Base-by-base conservation (phyloP, 768 basidiomycete genomes). In the Podaxis sp. region DNA sequence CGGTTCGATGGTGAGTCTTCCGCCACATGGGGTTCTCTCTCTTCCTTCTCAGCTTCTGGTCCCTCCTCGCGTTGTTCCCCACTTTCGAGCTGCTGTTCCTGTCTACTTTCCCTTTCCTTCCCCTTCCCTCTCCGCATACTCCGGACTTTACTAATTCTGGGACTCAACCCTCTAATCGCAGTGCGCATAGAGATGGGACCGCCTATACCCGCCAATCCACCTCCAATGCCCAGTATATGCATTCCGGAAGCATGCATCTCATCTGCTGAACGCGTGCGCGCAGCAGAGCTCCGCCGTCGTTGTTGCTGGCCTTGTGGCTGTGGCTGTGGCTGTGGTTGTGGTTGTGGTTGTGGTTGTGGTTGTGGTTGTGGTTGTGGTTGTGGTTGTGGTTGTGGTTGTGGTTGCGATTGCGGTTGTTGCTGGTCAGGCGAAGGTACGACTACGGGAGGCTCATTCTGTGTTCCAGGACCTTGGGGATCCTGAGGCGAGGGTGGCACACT, bases 91-190 rank as follows among this genome's bases (percentile, higher is more conserved):
- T 18, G 16, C n/a, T 44, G n/a, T 59, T 21, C 50, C 36, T 40
- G n/a, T 32, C 32, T 40, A 28, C n/a, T 7, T 14, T 48, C 47
- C 14, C 23, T 16, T 27, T 36, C 59, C 28, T 23, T 53, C 42
- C 14, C 50, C 25, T 37, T 60, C 42, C 50, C 16, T 5, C 14
- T 35, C 23, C 25, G 21, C 18, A 23, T 40, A 21, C 18, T 44
- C 42, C 51, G 27, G n/a, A 28, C 13, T 35, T 36, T 60, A 35
- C 59, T 60, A 18, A 60, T 60, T 10, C 59, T 54, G 6, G 59
- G 59, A 11, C 59, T 60, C 32, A 60, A 35, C 23, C 50, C 59
- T 25, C 59, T n/a, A 36, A 60, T 40, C 11, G 59, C 59, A 53
- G 51, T 28, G 32, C 51, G 59, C 59, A 53, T 36, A 7, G 59